A percentile compares a stretch with the other conserved stretches of the same genome.
phyloP scores from a whole-genome alignment of 2,329 filamentous ascomycete genomes.

The Hirsutella rhossiliensis region DNA sequence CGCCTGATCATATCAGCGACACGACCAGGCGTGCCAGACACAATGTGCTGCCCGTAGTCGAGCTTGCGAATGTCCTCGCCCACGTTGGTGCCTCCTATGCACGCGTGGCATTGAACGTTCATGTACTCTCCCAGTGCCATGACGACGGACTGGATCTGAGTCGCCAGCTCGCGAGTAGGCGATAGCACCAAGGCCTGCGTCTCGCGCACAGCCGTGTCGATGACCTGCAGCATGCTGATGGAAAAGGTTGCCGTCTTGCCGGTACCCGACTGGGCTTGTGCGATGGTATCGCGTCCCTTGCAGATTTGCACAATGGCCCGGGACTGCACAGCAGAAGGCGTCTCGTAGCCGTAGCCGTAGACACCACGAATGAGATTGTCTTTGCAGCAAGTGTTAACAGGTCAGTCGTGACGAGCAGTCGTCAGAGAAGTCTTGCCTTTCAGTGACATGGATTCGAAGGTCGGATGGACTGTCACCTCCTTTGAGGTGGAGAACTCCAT shows the following conservation, averaged over 20 bases:
- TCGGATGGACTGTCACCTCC: conserved; percentile 90
- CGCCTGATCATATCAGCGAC: conserved; percentile 58
- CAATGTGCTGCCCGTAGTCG: conserved; percentile 94
- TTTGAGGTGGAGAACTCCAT: conserved; percentile 98
- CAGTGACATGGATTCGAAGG: conserved; percentile 90
- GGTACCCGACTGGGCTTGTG: conserved; percentile 92
- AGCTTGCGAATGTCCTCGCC: conserved; percentile 97
- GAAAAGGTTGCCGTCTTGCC: conserved; percentile 96
- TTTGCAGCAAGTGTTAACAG: conserved; percentile 13
- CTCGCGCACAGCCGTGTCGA: conserved; percentile 85
- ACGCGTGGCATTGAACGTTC: conserved; percentile 98
- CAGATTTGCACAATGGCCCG: conserved; percentile 97
- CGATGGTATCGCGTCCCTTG: conserved; percentile 97
- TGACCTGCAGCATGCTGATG: conserved; percentile 91
- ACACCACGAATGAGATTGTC: conserved; percentile 94
- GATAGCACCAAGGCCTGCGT: conserved; percentile 92
- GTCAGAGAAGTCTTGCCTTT: conserved; percentile 46
- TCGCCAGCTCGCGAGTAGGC: conserved; percentile 90
- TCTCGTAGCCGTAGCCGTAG: conserved; percentile 98
- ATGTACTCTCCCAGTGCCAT: conserved; percentile 99
- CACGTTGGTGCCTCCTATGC: conserved; percentile 95
- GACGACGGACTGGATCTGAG: conserved; percentile 95
- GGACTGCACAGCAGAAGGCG: conserved; percentile 93
- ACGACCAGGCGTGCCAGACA: conserved; percentile 92
- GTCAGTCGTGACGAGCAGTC: neutral